phyloP scores from a whole-genome alignment of 768 basidiomycete species.

The Leccinum longicurvipes region DNA sequence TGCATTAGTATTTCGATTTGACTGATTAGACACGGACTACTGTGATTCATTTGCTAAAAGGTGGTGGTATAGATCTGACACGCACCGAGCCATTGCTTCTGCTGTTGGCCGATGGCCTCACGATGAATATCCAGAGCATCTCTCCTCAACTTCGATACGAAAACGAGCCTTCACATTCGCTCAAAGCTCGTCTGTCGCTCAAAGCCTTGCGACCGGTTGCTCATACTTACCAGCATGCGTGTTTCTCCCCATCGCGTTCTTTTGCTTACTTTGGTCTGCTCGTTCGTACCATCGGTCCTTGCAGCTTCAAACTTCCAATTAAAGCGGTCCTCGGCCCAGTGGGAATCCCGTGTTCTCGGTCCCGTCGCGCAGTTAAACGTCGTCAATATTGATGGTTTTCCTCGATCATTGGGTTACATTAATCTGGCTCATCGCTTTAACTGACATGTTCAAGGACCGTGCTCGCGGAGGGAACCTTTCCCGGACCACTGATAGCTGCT shows the following conservation, averaged over 20 bases:
- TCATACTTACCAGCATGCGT: constrained; percentile 4
- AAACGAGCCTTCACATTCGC: background rate
- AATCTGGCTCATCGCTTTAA: background rate
- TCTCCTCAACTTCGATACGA: background rate
- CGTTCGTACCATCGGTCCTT: background rate
- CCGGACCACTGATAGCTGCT: constrained; percentile 42
- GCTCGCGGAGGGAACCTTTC: constrained; percentile 41
- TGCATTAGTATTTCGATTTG: background rate
- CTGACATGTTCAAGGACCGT: constrained; percentile 32
- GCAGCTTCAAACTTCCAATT: background rate
- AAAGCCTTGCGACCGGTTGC: background rate
- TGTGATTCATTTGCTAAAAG: background rate
- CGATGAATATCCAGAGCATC: background rate
- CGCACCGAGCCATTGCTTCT: background rate
- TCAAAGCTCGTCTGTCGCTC: background rate
- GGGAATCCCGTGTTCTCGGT: constrained; percentile 11
- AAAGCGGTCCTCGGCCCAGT: background rate
- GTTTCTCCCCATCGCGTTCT: background rate
- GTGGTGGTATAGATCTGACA: background rate
- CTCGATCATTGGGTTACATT: constrained; percentile 31
- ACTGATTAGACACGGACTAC: background rate
- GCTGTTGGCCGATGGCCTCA: background rate
- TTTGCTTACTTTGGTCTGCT: background rate
- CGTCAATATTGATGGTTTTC: constrained; percentile 49
- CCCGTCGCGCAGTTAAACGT: constrained; percentile 33